phyloP scores from a whole-genome alignment of 176 grass and related monocot species.

The Oryza punctata region DNA sequence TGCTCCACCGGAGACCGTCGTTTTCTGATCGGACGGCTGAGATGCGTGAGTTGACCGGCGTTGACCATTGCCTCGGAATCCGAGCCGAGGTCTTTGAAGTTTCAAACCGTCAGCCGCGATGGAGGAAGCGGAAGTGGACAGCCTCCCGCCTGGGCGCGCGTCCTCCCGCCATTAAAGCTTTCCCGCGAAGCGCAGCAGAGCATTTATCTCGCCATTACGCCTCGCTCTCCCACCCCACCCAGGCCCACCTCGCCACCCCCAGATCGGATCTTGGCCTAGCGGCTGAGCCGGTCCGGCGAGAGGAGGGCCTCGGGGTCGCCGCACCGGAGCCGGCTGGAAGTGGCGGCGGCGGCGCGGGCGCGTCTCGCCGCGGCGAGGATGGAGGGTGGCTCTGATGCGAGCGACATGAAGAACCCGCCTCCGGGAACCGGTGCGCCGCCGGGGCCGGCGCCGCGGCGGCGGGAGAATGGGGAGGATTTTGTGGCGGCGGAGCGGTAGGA shows the following conservation, averaged over 20 bases:
- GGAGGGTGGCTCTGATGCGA: slow-evolving; percentile 56
- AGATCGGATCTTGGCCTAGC: slow-evolving; percentile 12
- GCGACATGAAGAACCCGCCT: slow-evolving; percentile 61
- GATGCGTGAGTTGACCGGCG: not conserved
- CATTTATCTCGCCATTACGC: slow-evolving; percentile 60
- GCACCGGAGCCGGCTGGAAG: slow-evolving; percentile 78
- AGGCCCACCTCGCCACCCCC: slow-evolving; percentile 34
- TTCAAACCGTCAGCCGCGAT: not conserved
- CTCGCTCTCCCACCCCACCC: slow-evolving; percentile 15
- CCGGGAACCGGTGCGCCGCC: not conserved
- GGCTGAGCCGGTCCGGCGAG: slow-evolving; percentile 80
- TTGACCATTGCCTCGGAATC: not conserved
- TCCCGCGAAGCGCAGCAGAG: too few species aligned
- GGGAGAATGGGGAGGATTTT: slow-evolving; percentile 66
- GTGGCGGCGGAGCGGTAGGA: slow-evolving; percentile 50
- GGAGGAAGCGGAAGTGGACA: slow-evolving; percentile 13
- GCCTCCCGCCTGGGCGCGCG: slow-evolving; percentile 29
- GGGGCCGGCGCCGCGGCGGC: slow-evolving; percentile 40
- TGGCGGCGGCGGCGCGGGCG: slow-evolving; percentile 34
- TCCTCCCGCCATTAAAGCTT: slow-evolving; percentile 69
- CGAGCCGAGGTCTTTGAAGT: not conserved
- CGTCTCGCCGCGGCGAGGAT: slow-evolving; percentile 38
- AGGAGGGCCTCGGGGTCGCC: slow-evolving; percentile 95
- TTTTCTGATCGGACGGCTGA: slow-evolving; percentile 58
- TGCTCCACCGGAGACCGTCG: slow-evolving; percentile 44